Percentiles rank a stretch among this genome's conserved stretches.
phyloP scores from a whole-genome alignment of 1,139 yeast genomes.

The Geotrichum histeridarum region DNA sequence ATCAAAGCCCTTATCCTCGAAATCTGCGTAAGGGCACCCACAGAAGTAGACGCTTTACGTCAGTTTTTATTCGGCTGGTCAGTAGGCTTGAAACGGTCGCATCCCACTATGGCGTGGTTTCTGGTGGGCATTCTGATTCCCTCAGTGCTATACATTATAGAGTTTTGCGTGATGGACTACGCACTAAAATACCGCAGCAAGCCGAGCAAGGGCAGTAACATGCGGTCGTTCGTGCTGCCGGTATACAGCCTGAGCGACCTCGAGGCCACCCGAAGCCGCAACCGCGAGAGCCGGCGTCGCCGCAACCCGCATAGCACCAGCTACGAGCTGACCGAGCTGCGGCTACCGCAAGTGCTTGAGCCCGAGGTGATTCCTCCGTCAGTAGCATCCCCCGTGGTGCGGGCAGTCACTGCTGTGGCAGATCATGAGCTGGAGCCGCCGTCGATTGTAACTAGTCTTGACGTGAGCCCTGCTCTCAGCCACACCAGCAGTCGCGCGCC shows the following conservation, averaged over 20 bases:
- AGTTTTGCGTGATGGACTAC: constrained; percentile 14
- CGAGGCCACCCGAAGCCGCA: not conserved
- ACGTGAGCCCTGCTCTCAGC: no score
- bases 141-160: constrained; percentile 10
- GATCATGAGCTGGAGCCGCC: no score
- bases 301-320: not conserved
- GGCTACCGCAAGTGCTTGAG: not conserved
- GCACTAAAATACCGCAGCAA: constrained; percentile 12
- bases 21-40: constrained; percentile 9
- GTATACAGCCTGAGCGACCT: constrained; percentile 1
- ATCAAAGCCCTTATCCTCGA: constrained; percentile 8
- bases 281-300: not conserved
- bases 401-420: no score
- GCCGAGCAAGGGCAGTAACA: not conserved
- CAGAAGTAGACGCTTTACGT: constrained; percentile 9
- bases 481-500: no score
- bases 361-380: not conserved
- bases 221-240: not conserved
- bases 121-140: constrained; percentile 14
- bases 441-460: no score
- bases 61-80: constrained; percentile 14
- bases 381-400: no score
- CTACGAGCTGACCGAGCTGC: not conserved
- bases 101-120: not conserved
- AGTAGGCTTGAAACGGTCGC: not conserved